phyloP scores from a whole-genome alignment of 2,329 filamentous ascomycete species.

The Sporothrix mexicana region DNA sequence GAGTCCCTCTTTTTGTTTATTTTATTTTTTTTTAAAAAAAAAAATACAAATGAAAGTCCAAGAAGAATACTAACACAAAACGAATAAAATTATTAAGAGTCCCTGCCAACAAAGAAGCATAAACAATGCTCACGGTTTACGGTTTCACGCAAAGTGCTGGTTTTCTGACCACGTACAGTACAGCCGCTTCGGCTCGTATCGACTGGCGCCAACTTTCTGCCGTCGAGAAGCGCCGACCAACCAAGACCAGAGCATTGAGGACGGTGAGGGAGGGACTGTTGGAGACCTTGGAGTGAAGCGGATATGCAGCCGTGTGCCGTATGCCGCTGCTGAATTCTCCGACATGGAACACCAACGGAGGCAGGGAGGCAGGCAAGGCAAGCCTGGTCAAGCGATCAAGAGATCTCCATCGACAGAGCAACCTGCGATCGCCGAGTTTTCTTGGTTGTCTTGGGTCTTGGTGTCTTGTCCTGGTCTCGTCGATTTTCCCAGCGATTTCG shows the following conservation, averaged over 20 bases:
- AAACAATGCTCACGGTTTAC: neutral
- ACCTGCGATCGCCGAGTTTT: constrained; percentile 7
- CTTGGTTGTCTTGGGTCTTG: too few relatives aligned
- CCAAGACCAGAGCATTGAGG: neutral
- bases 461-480: neutral
- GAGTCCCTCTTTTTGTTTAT: neutral
- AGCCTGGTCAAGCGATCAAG: neutral
- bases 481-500: too few relatives aligned
- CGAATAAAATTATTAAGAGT: neutral
- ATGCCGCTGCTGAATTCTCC: too few relatives aligned
- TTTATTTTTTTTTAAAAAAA: neutral
- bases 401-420: constrained; percentile 5
- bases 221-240: neutral
- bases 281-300: too few relatives aligned
- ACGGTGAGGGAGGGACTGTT: neutral
- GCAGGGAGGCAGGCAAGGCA: too few relatives aligned
- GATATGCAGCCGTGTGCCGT: too few relatives aligned
- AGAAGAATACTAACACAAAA: neutral
- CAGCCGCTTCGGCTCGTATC: neutral
- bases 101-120: neutral
- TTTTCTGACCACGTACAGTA: neutral
- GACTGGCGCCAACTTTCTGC: neutral
- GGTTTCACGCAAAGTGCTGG: neutral
- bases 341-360: too few relatives aligned
- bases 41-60: neutral